Evolutionary conservation across 2,329 filamentous ascomycete genomes (phyloP), one percentile per base, ranked within the genome.

Genomic region (Fusarium protoensiforme): DNA sequence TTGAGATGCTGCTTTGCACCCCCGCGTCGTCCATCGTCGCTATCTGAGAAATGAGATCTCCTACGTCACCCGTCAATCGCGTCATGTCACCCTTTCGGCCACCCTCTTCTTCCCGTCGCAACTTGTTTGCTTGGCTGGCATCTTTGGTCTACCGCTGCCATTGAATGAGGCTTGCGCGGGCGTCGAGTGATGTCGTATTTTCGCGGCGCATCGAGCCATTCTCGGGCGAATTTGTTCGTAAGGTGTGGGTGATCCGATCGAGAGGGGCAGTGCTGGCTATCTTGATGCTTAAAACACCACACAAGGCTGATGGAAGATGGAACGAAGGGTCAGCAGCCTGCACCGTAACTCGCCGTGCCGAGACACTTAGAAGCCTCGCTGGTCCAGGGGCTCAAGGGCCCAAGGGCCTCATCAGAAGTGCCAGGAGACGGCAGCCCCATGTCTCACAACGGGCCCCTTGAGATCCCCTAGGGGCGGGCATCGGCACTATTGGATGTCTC

Each of bases 41-140:
- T 27, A 69, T 62, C 56, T 31, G 60, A 43, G 62, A 59, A 29
- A 54, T 56, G 65, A 65, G 65, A 76, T 73, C 64, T 67, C 68
- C 74, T 77, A 78, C 76, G 74, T 77, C 76, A 78, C 76, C 66
- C 61, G 39, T 68, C 41, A 68, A 72, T 74, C 64, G 72, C 65
- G 64, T 72, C 72, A 74, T 72, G 56, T 69, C 61, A 67, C 65
- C 56, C 38, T 74, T 65, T 39, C 24, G 46, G 61, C 53, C 56
- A 64, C 65, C 72, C 68, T 72, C 43, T 39, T 73, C 63, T 51
- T 71, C 53, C 63, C 54, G 67, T 57, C 43, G 58, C 48, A 43
- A 69, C 31, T 64, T 43, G 54, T 63, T 72, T 72, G 60, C 39
- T 53, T 36, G 43, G 33, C 10, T 36, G 48, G 24, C 20, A 31